These are phyloP conservation scores for Diophrys appendiculata DNA, from an alignment of 73 alveolate genomes.

Conservation along the genomic window DNA sequence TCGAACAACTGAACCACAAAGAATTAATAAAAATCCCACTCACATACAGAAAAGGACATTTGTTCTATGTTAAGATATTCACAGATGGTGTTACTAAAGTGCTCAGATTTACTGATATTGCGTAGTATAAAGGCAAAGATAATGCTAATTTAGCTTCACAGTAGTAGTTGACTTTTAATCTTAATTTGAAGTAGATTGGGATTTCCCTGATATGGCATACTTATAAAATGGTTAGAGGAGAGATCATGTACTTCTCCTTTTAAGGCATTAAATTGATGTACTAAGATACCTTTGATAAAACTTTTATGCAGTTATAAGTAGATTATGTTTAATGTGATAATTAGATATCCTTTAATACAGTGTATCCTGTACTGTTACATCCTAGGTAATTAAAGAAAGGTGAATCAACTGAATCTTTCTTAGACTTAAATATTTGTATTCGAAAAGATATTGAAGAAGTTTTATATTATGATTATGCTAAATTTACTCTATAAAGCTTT, in stretches of 20 bases:
- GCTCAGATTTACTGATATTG: slow-evolving; percentile 21
- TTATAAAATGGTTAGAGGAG: slow-evolving; percentile 31
- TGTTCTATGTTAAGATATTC: slow-evolving; percentile 2
- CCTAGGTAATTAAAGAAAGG: slow-evolving; percentile 35
- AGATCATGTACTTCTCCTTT: slow-evolving; percentile 40
- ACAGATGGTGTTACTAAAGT: slow-evolving; percentile 33
- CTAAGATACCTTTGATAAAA: slow-evolving; percentile 25
- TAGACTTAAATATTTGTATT: slow-evolving; percentile 30
- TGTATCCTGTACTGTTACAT: slow-evolving; percentile 58
- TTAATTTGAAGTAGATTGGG: slow-evolving; percentile 17
- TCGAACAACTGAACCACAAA: slow-evolving; percentile 11
- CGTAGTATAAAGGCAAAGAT: neutral
- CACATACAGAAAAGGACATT: slow-evolving; percentile 11
- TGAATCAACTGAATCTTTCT: slow-evolving; percentile 17
- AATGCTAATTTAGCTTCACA: neutral
- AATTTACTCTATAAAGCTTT: slow-evolving; percentile 28
- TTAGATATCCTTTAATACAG: slow-evolving; percentile 30
- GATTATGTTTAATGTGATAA: slow-evolving; percentile 55
- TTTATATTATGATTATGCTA: slow-evolving; percentile 41
- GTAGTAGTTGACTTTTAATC: neutral
- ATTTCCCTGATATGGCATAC: slow-evolving; percentile 29
- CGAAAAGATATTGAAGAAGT: slow-evolving; percentile 35
- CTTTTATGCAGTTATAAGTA: slow-evolving; percentile 32
- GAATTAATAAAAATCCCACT: slow-evolving; percentile 23
- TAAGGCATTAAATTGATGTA: slow-evolving; percentile 17